Evolutionary conservation across 192 early-diverging fungal species (phyloP).

Genomic region (Glomus cerebriforme): DNA sequence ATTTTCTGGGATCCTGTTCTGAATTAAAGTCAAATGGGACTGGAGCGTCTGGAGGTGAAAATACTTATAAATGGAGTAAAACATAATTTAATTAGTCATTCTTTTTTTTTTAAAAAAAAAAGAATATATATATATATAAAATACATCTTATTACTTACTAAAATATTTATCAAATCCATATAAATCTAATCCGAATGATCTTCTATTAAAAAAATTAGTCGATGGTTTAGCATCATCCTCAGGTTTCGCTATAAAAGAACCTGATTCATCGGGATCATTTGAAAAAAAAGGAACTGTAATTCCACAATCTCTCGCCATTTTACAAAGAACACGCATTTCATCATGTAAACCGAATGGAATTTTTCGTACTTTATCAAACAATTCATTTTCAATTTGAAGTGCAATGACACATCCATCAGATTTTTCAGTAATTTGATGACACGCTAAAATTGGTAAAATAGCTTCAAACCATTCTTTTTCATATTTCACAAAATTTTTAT

Average conservation of each 20-base stretch:
- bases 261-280: constrained; percentile 79
- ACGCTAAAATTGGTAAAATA: constrained; percentile 73
- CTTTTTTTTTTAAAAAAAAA: too few species aligned
- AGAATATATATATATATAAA: background rate
- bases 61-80: constrained; percentile 37
- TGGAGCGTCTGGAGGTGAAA: constrained; percentile 55
- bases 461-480: constrained; percentile 76
- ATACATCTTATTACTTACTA: constrained; percentile 40
- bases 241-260: constrained; percentile 58
- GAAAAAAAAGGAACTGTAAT: constrained; percentile 84
- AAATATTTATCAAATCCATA: constrained; percentile 83
- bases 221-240: constrained; percentile 33
- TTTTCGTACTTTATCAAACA: constrained; percentile 58
- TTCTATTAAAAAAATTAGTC: constrained; percentile 33
- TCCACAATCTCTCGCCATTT: constrained; percentile 72
- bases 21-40: constrained; percentile 48
- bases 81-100: too few species aligned
- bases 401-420: constrained; percentile 71
- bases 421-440: constrained; percentile 71
- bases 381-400: constrained; percentile 85
- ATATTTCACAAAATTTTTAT: constrained; percentile 65
- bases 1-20: constrained; percentile 40
- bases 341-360: constrained; percentile 76
- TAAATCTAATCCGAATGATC: constrained; percentile 71
- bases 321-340: constrained; percentile 79